These are phyloP conservation scores for Aspergillus neoniger DNA, from an alignment of 2,329 filamentous ascomycete species.

Conservation along the genomic window DNA sequence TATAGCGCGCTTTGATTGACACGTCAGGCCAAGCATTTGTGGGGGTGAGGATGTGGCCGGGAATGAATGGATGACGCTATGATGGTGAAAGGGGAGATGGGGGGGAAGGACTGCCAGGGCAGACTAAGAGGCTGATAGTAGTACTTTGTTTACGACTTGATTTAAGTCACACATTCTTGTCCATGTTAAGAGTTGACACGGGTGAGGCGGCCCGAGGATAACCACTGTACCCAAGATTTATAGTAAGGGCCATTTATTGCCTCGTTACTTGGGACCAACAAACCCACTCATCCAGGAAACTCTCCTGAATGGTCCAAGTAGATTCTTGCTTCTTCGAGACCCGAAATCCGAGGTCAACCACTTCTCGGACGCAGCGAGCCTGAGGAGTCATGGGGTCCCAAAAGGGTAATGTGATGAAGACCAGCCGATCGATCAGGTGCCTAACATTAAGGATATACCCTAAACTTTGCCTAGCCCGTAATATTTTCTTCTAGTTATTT, in stretches of 20 bases:
- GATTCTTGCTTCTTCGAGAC: neutral
- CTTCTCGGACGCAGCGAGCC: neutral
- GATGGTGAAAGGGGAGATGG: neutral
- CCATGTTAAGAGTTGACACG: neutral
- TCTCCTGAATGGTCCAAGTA: neutral
- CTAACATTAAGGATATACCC: neutral
- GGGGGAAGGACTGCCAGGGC: neutral
- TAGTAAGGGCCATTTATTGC: too few relatives aligned
- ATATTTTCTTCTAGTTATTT: neutral
- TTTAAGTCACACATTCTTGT: too few relatives aligned
- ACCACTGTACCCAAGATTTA: neutral
- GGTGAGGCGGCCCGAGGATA: neutral
- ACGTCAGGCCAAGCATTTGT: slow-evolving; percentile 3
- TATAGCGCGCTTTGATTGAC: slow-evolving; percentile 1
- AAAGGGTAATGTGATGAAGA: slow-evolving; percentile 5
- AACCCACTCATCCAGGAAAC: neutral
- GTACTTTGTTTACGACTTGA: neutral
- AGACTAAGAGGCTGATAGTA: neutral
- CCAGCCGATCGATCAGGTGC: slow-evolving; percentile 10
- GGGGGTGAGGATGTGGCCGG: neutral
- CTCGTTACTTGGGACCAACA: too few relatives aligned
- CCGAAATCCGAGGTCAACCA: neutral
- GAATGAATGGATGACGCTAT: neutral
- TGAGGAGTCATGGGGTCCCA: slow-evolving; percentile 6
- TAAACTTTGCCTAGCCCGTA: slow-evolving; percentile 4